Evolutionary conservation across 1,284 basidiomycete species (phyloP).

Genomic region (Apiotrichum mycotoxinovorans): DNA sequence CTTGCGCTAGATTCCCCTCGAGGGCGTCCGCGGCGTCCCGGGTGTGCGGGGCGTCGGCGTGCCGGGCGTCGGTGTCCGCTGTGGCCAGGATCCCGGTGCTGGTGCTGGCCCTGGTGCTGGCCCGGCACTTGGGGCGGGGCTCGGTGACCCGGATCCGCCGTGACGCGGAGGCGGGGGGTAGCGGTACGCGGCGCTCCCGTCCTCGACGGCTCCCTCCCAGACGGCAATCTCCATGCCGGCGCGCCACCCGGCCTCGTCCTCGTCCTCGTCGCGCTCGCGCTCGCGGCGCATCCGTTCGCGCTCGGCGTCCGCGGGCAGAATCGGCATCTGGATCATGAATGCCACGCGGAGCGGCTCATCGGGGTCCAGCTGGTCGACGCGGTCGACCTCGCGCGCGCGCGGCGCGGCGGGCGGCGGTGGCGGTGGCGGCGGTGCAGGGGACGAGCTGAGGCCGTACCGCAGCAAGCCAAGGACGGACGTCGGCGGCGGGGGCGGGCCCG

Average conservation of each 20-base stretch:
- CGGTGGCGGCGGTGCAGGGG: background rate
- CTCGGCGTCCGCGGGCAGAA: background rate
- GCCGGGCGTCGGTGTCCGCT: too few relatives aligned
- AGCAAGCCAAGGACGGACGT: background rate
- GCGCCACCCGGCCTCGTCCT: slow-evolving; percentile 37
- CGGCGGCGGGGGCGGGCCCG: background rate
- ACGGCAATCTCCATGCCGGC: slow-evolving; percentile 44
- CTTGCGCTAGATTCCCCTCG: too few relatives aligned
- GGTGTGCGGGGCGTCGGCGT: too few relatives aligned
- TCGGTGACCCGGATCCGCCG: background rate
- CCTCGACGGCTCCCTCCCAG: slow-evolving; percentile 31
- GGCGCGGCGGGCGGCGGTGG: background rate
- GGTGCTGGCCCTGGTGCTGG: too few relatives aligned
- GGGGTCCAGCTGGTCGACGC: background rate
- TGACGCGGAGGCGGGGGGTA: background rate
- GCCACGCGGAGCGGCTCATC: slow-evolving; percentile 35
- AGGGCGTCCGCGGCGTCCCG: too few relatives aligned
- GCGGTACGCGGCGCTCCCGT: background rate
- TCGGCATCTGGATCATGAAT: slow-evolving; percentile 41
- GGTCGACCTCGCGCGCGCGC: slow-evolving; percentile 5
- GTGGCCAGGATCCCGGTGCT: too few relatives aligned
- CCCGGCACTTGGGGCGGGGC: too few relatives aligned
- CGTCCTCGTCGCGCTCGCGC: slow-evolving; percentile 19
- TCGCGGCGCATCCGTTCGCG: slow-evolving; percentile 2
- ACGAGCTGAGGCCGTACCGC: background rate